Conservation (phyloP, 2,329 filamentous ascomycete species). For the Celoporthe dispersa region DNA sequence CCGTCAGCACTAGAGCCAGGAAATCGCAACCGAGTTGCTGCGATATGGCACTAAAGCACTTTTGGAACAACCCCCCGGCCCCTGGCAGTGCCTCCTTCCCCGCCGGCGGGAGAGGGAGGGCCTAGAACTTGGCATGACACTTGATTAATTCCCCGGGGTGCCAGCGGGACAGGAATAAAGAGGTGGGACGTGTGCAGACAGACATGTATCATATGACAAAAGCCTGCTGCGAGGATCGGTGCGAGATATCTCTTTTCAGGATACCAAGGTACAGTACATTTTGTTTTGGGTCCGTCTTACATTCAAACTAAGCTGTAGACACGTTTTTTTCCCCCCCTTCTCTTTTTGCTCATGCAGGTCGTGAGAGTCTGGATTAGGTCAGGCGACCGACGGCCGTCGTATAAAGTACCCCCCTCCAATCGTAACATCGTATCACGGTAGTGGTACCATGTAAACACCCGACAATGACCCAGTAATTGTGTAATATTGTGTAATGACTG, state of each 20-base stretch:
- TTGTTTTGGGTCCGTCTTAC: not conserved
- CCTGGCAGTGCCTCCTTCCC: not conserved
- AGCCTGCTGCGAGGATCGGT: not conserved
- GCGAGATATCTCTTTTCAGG: not conserved
- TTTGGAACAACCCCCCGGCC: not conserved
- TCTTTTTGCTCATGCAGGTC: not conserved
- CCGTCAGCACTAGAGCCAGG: not conserved
- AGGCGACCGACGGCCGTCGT: conserved; percentile 10
- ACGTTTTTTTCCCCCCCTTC: too few relatives aligned
- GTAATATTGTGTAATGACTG: too few relatives aligned
- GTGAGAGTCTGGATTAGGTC: not conserved
- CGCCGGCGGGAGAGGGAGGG: too few relatives aligned
- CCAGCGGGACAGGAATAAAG: not conserved
- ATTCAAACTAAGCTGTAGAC: too few relatives aligned
- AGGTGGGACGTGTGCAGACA: not conserved
- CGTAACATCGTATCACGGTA: too few relatives aligned
- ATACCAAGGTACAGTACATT: not conserved
- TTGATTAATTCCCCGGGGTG: not conserved
- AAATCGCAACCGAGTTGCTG: not conserved
- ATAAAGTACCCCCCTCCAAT: not conserved
- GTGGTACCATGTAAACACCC: too few relatives aligned
- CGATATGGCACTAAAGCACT: not conserved
- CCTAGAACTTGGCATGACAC: not conserved
- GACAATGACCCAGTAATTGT: too few relatives aligned
- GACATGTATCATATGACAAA: not conserved